Conservation (phyloP, 495 filamentous ascomycete species). For the Aspergillus bertholletiae region DNA sequence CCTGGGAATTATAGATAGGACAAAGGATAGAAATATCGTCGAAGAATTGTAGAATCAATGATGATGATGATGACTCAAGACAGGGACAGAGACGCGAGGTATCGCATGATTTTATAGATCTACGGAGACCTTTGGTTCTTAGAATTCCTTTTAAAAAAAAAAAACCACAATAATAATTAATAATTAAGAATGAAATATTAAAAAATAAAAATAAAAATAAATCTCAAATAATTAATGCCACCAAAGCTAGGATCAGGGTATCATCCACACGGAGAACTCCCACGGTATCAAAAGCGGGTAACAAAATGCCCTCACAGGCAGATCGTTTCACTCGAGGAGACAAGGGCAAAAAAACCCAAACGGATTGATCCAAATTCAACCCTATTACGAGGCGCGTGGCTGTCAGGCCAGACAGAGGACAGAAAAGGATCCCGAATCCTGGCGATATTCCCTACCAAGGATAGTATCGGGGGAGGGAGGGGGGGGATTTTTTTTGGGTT, state of each 20-base stretch:
- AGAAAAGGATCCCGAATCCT: conserved; percentile 10
- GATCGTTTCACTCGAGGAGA: conserved; percentile 5
- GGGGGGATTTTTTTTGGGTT: no score
- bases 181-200: background rate
- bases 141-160: background rate
- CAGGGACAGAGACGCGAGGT: background rate
- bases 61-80: no score
- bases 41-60: conserved; percentile 2
- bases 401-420: background rate
- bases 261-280: background rate
- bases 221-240: background rate
- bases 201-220: background rate
- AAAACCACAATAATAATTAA: background rate
- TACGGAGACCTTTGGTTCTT: background rate
- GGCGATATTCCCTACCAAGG: background rate
- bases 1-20: background rate
- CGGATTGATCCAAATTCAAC: background rate
- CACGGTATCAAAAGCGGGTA: background rate
- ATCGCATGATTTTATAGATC: conserved; percentile 21
- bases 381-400: conserved; percentile 1
- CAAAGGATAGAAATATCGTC: background rate
- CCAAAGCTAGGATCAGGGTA: background rate
- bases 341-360: background rate
- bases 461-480: no score
- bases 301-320: background rate